Base-by-base conservation (phyloP, 2,329 filamentous ascomycete genomes). In the Cercospora sesami region DNA sequence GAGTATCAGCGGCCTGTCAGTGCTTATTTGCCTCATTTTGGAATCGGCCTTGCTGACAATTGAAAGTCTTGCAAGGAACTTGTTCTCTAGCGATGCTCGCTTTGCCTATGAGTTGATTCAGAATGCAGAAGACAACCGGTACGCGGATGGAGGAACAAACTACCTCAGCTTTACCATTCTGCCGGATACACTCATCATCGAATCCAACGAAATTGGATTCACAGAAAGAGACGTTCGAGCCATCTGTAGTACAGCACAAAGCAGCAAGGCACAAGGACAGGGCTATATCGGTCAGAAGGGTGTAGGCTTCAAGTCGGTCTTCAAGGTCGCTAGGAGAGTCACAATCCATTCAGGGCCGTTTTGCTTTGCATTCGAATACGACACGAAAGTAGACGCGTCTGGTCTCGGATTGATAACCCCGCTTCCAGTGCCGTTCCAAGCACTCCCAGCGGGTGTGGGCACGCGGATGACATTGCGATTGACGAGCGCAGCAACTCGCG, bases 81-180 rank as follows among this genome's bases (percentile, higher is more conserved):
- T 45, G 5, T 45, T 45, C 39, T 45, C 39, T 2, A 45, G 39
- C 39, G 39, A 45, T 45, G 39, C 39, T 18, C 39, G n/a, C n/a
- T 45, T 45, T 9, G 39, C 2, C n/a, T 45, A 45, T 2, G 39
- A 45, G 3, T 21, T 45, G n/a, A 18, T 45, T 1, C 39, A 45
- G 2, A 45, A 45, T 10, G 39, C 39, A 2, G 39, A 45, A 45
- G 39, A 45, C n/a, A 45, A 45, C 4, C 5, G 18, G 6, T 45
- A 45, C 8, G 0, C n/a, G 1, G 1, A 1, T 18, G 39, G 16
- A 45, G 39, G 1, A 2, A 45, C 3, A 0, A 1, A 8, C 2
- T 45, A 18, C 2, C 39, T 45, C 0, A 45, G 6, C 39, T 45
- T 45, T 2, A 9, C 39, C 39, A 45, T 45, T 9, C n/a, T 45